These are phyloP conservation scores for Apophysomyces trapeziformis DNA, from an alignment of 371 early-diverging fungal species.

Conservation along the genomic window DNA sequence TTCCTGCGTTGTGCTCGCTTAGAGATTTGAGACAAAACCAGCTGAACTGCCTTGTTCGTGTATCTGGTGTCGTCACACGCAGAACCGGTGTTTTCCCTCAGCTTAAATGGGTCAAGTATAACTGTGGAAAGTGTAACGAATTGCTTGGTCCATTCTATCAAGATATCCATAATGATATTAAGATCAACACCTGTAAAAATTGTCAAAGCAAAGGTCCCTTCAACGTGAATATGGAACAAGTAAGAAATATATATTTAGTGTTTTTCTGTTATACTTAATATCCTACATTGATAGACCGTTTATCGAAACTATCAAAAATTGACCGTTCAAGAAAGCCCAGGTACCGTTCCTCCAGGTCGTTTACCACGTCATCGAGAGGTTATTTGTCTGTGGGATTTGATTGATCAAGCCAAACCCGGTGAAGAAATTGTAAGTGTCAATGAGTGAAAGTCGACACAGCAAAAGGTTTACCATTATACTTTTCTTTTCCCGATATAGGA, in stretches of 20 bases:
- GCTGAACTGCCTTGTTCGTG: constrained; percentile 93
- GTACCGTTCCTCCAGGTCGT: constrained; percentile 97
- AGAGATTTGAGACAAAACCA: constrained; percentile 94
- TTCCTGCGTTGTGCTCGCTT: constrained; percentile 87
- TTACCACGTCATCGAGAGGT: constrained; percentile 97
- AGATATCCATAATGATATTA: constrained; percentile 86
- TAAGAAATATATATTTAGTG: constrained; percentile 15
- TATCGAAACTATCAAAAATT: constrained; percentile 99
- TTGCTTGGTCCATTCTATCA: constrained; percentile 97
- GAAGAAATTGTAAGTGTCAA: constrained; percentile 86
- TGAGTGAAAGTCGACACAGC: background rate
- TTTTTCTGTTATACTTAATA: background rate
- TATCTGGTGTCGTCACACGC: constrained; percentile 96
- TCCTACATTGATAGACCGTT: constrained; percentile 68
- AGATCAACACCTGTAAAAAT: constrained; percentile 87
- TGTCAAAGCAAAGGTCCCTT: constrained; percentile 98
- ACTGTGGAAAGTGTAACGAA: constrained; percentile 96
- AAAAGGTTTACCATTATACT: background rate
- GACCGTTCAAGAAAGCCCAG: constrained; percentile 98
- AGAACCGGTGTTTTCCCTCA: constrained; percentile 97
- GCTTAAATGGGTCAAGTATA: constrained; percentile 96
- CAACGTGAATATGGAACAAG: constrained; percentile 85
- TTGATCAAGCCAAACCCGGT: constrained; percentile 97
- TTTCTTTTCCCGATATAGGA: constrained; percentile 52
- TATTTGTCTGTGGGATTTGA: constrained; percentile 96